Evolutionary conservation across 805 yeast species (phyloP).

Genomic region (Candida nanaspora): DNA sequence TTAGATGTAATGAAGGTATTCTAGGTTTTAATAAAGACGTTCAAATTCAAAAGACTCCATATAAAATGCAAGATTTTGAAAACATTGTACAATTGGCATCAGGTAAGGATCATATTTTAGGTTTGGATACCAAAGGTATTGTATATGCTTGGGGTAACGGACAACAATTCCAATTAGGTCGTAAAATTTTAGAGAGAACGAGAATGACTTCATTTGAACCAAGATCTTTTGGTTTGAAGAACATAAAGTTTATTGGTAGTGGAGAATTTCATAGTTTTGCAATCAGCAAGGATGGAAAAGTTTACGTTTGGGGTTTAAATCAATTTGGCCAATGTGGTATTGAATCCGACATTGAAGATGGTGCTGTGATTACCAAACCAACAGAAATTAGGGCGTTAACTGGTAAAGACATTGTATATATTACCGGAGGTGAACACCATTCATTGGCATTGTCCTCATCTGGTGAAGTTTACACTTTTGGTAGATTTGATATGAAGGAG

Average conservation of each 20-base stretch:
- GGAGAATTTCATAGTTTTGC: conserved; percentile 98
- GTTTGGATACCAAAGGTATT: conserved; percentile 74
- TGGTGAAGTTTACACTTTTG: conserved; percentile 80
- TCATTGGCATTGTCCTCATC: conserved; percentile 63
- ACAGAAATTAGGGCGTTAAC: conserved; percentile 61
- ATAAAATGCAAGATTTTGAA: conserved; percentile 49
- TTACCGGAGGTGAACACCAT: conserved; percentile 95
- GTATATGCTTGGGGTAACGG: conserved; percentile 98
- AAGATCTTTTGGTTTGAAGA: conserved; percentile 73
- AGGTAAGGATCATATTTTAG: conserved; percentile 89
- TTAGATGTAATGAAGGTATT: conserved; percentile 87
- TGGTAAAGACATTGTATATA: conserved; percentile 47
- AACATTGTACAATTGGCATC: conserved; percentile 78
- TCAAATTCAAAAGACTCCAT: conserved; percentile 60
- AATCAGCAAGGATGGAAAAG: conserved; percentile 60
- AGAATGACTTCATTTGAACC: conserved; percentile 70
- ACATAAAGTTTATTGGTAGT: conserved; percentile 73
- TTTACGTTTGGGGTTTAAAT: conserved; percentile 90
- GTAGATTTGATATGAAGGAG: conserved; percentile 91
- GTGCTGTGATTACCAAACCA: conserved; percentile 73
- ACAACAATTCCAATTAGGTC: conserved; percentile 86
- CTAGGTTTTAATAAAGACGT: conserved; percentile 71
- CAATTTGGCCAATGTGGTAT: conserved; percentile 96
- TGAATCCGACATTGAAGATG: conserved; percentile 73
- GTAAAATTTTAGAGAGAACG: conserved; percentile 75